phyloP scores from a whole-genome alignment of 805 yeast genomes.

The Barnettozyma salicaria region DNA sequence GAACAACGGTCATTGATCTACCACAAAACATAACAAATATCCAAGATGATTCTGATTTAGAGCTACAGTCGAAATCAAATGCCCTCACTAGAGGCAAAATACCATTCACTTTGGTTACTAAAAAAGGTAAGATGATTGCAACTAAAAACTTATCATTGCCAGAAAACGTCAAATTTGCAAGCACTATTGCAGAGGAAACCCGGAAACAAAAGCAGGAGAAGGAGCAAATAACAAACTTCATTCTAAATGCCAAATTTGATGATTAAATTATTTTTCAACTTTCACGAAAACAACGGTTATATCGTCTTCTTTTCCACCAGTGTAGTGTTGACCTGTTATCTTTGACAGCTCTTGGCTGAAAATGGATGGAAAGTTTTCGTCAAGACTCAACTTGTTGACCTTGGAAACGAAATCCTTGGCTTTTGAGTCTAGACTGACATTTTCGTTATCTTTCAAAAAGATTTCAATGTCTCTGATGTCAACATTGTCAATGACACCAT shows the following conservation, averaged over 20 bases:
- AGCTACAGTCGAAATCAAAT: too few species aligned
- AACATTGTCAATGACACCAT: constrained; percentile 88
- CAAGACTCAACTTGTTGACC: constrained; percentile 65
- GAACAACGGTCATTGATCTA: constrained; percentile 8
- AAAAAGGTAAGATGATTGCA: constrained; percentile 41
- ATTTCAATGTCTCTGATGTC: constrained; percentile 63
- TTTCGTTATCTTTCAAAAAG: constrained; percentile 49
- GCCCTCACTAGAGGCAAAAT: constrained; percentile 19
- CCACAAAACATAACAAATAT: too few species aligned
- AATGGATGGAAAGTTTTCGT: constrained; percentile 72
- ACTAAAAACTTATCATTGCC: constrained; percentile 48
- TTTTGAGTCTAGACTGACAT: constrained; percentile 36
- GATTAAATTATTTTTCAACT: constrained; percentile 20
- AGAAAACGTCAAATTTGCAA: constrained; percentile 46
- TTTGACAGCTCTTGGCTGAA: constrained; percentile 74
- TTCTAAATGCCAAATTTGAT: constrained; percentile 34
- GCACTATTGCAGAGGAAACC: constrained; percentile 44
- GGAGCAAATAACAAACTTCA: constrained; percentile 51
- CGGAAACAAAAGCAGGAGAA: constrained; percentile 46
- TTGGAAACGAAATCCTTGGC: constrained; percentile 54
- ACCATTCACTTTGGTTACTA: constrained; percentile 51
- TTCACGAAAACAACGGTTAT: constrained; percentile 75
- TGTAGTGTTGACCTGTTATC: constrained; percentile 59
- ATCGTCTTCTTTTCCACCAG: constrained; percentile 96
- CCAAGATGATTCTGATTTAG: too few species aligned